Percentiles rank a stretch among this genome's conserved stretches.
Conservation (phyloP, 352 stramenopile species). For the Aphanomyces invadans region DNA sequence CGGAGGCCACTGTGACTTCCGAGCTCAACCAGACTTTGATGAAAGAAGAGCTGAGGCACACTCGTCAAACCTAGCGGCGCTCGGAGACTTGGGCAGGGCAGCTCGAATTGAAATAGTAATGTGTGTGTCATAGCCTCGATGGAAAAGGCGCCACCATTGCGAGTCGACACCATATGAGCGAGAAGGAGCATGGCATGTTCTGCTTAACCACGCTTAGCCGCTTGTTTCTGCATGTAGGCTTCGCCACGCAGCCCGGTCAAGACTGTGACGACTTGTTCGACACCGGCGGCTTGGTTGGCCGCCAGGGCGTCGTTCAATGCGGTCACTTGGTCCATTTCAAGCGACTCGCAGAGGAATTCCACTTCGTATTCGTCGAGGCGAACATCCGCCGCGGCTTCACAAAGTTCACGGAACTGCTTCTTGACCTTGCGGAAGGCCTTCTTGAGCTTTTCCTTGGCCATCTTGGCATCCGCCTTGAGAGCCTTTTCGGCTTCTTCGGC, state of each 20-base stretch:
- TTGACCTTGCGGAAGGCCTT: constrained; percentile 78
- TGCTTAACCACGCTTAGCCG: constrained; percentile 14
- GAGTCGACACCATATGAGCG: too few species aligned
- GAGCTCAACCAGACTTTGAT: too few species aligned
- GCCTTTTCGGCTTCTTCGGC: constrained; percentile 65
- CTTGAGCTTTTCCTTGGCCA: constrained; percentile 78
- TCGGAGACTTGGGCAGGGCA: too few species aligned
- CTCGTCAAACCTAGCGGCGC: not conserved
- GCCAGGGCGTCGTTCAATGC: constrained; percentile 53
- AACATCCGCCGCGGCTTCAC: constrained; percentile 52
- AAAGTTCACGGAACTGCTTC: constrained; percentile 77
- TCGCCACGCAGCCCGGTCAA: constrained; percentile 15
- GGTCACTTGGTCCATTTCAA: constrained; percentile 67
- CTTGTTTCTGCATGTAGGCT: constrained; percentile 14
- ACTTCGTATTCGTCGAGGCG: constrained; percentile 65
- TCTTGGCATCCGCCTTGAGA: constrained; percentile 59
- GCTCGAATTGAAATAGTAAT: too few species aligned
- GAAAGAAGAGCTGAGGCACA: not conserved
- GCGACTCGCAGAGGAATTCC: constrained; percentile 59
- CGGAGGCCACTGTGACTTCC: too few species aligned
- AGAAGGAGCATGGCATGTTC: too few species aligned
- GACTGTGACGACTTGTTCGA: constrained; percentile 39
- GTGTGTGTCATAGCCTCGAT: too few species aligned
- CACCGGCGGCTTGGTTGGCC: constrained; percentile 43
- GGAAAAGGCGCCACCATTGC: too few species aligned